Percentiles rank a stretch among this genome's conserved stretches.
These are phyloP conservation scores for Sporobolomyces pararoseus DNA, from an alignment of 768 basidiomycete genomes.

Conservation along the genomic window DNA sequence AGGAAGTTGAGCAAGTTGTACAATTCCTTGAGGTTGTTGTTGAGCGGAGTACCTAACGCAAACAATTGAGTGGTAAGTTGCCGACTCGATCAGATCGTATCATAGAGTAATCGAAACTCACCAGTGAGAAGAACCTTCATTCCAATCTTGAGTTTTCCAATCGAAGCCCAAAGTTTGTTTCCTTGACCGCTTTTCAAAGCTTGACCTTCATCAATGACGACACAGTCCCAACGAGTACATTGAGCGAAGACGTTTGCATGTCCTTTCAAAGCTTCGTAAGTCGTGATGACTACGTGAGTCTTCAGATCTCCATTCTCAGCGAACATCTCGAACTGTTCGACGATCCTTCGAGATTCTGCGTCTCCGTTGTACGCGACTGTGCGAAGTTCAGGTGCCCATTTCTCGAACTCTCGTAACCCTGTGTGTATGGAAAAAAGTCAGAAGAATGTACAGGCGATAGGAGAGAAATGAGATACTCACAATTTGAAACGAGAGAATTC, in stretches of 20 bases:
- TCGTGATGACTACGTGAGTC: slow-evolving; percentile 75
- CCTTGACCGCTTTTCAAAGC: slow-evolving; percentile 72
- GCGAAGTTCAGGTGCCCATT: slow-evolving; percentile 61
- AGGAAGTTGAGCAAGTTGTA: slow-evolving; percentile 98
- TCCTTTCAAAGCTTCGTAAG: slow-evolving; percentile 69
- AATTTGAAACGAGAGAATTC: slow-evolving; percentile 86
- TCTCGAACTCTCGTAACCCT: slow-evolving; percentile 81
- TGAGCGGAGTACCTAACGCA: slow-evolving; percentile 66
- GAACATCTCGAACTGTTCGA: slow-evolving; percentile 74
- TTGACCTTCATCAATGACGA: slow-evolving; percentile 75
- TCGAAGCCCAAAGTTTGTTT: slow-evolving; percentile 13
- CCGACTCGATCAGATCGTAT: slow-evolving; percentile 55
- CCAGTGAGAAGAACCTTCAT: slow-evolving; percentile 57
- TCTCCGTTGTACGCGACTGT: slow-evolving; percentile 66
- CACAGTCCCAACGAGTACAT: slow-evolving; percentile 86
- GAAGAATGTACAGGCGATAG: slow-evolving; percentile 2
- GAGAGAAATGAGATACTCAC: slow-evolving; percentile 3
- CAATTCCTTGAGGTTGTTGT: slow-evolving; percentile 93
- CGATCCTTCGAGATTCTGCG: slow-evolving; percentile 57
- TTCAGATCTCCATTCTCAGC: slow-evolving; percentile 52
- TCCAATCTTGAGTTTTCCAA: slow-evolving; percentile 22
- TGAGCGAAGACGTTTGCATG: slow-evolving; percentile 71
- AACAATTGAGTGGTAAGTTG: slow-evolving; percentile 57
- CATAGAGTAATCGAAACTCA: slow-evolving; percentile 73
- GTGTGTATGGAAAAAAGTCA: slow-evolving; percentile 51